phyloP scores from a whole-genome alignment of 1,139 yeast genomes.

The Scheffersomyces lignicola region DNA sequence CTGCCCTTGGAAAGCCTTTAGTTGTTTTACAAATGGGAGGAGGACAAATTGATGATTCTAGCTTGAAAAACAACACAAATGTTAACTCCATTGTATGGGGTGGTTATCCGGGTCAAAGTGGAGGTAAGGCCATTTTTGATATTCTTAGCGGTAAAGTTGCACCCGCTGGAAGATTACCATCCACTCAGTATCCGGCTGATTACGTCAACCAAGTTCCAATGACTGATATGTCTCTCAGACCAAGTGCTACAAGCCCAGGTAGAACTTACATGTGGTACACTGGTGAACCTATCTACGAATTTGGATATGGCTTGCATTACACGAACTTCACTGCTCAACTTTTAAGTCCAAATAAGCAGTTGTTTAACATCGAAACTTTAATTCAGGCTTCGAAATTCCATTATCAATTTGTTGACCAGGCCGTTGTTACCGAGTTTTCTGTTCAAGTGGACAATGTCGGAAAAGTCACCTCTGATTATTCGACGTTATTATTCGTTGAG shows the following conservation, averaged over 20 bases:
- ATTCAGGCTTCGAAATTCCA: conserved; percentile 4
- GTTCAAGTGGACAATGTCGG: conserved; percentile 7
- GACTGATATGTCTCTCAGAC: conserved; percentile 10
- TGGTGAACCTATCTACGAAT: conserved; percentile 8
- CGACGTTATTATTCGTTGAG: conserved; percentile 7
- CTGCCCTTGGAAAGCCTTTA: conserved; percentile 8
- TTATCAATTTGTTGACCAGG: conserved; percentile 4
- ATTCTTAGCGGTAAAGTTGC: conserved; percentile 8
- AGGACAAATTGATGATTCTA: conserved; percentile 9
- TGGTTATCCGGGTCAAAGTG: conserved; percentile 11
- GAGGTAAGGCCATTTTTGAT: conserved; percentile 9
- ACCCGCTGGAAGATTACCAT: conserved; percentile 9
- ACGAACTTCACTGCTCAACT: conserved; percentile 8
- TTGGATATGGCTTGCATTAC: conserved; percentile 9
- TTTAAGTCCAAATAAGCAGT: conserved; percentile 4
- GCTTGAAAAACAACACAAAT: conserved; percentile 7
- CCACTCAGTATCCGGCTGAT: conserved; percentile 10
- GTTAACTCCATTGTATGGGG: conserved; percentile 8
- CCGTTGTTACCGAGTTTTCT: conserved; percentile 5
- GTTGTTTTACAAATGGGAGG: conserved; percentile 9
- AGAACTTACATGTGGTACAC: conserved; percentile 10
- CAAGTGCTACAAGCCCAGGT: conserved; percentile 9
- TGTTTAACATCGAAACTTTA: conserved; percentile 6
- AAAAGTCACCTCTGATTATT: conserved; percentile 8
- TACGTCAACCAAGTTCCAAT: conserved; percentile 8